Percentiles rank a stretch among this genome's conserved stretches.
These are phyloP conservation scores for Giardia duodenalis DNA, from an alignment of 208 protist genomes.

Conservation along the genomic window DNA sequence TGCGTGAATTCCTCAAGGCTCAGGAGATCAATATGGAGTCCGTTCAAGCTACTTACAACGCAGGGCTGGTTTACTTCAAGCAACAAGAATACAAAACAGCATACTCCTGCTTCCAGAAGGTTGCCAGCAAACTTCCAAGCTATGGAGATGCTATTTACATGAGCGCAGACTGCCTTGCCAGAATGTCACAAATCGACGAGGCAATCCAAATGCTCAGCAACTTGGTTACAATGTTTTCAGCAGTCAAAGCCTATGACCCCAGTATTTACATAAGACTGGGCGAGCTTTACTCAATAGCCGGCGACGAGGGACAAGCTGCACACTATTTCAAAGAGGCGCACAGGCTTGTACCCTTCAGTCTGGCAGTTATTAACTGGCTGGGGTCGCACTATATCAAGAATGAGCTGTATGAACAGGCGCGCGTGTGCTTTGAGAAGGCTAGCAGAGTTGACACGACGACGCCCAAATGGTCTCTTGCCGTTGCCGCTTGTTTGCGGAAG, in stretches of 20 bases:
- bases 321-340: conserved; percentile 29
- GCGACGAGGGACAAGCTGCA: neutral
- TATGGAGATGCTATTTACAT: conserved; percentile 22
- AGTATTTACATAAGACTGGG: neutral
- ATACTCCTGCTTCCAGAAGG: neutral
- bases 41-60: conserved; percentile 16
- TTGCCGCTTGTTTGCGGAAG: conserved; percentile 26
- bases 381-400: conserved; percentile 16
- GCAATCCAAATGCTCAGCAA: neutral
- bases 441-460: neutral
- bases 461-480: neutral
- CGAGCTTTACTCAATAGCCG: conserved; percentile 8
- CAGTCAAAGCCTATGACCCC: neutral
- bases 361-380: conserved; percentile 12
- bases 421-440: conserved; percentile 7
- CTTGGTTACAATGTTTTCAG: neutral
- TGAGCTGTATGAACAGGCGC: conserved; percentile 22
- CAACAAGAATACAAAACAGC: conserved; percentile 20
- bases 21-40: neutral
- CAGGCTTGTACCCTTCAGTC: conserved; percentile 11
- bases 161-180: neutral
- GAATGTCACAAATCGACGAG: conserved; percentile 18
- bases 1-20: conserved; percentile 8
- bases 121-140: neutral
- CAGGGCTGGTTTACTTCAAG: neutral